Base-by-base conservation (phyloP, 2,329 filamentous ascomycete genomes). In the Tolypocladium sp. region DNA sequence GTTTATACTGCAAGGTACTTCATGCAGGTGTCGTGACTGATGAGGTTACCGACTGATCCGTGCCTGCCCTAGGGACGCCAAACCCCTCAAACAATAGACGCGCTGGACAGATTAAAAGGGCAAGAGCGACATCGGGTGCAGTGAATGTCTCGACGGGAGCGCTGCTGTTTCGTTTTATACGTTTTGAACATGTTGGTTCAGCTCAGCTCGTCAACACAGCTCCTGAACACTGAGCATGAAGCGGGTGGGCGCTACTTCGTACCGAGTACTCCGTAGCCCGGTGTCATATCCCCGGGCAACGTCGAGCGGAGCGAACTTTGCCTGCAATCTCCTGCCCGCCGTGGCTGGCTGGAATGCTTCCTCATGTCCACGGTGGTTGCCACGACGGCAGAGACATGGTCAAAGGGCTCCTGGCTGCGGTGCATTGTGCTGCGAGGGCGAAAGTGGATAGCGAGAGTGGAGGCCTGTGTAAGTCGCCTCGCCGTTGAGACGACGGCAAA, bases 211-310 rank as follows among this genome's bases (percentile, higher is more conserved):
- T n/a, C 25, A 30, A 37, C 46, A 30, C 27, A 4, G 46, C 44
- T 30, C 25, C 53, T 20, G 20, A 4, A 27, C n/a, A 27, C 27
- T 2, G 53, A 20, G 55, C 55, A 56, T 56, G 41, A 56, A 56
- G 41, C 30, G 55, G 41, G 27, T 30, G 13, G 55, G 55, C 30
- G 27, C 53, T 27, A n/a, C 20, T 22, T 33, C 40, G 22, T 41
- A 41, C 37, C 13, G 22, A 17, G 10, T 12, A 38, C 12, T 35
- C 4, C 12, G 56, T 41, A 42, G 35, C 35, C n/a, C 12, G 22
- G 35, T 30, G 25, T 49, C 44, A 44, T 56, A 56, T 42, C 46
- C 55, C 55, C 41, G 55, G 55, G 55, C 55, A 56, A 56, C 55
- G 55, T 22, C 55, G 44, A 20, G 46, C 25, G 46, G 44, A 30